Conservation (phyloP, 305 asterid genomes). For the Solanum hybrid region DNA sequence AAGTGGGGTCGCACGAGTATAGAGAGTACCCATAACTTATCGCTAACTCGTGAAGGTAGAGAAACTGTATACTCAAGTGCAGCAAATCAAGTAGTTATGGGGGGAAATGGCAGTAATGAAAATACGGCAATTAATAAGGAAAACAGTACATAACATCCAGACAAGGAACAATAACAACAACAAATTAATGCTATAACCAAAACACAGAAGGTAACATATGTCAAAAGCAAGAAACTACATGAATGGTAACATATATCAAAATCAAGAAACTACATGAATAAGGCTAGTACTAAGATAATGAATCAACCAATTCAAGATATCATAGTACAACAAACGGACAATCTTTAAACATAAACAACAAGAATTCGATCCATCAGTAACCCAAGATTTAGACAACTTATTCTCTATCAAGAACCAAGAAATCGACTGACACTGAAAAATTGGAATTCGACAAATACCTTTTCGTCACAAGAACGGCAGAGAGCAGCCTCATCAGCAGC, state of each 20-base stretch:
- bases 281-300: neutral
- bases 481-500: slow-evolving; percentile 98
- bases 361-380: neutral
- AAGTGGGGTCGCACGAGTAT: neutral
- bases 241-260: neutral
- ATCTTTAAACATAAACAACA: neutral
- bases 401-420: neutral
- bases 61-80: neutral
- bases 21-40: neutral
- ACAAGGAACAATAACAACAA: neutral
- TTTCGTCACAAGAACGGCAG: slow-evolving; percentile 75
- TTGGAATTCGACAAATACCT: slow-evolving; percentile 27
- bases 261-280: neutral
- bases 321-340: neutral
- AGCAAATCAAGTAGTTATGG: neutral
- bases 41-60: neutral
- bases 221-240: neutral
- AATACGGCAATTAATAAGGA: neutral
- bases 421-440: neutral
- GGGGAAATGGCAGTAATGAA: neutral
- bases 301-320: neutral
- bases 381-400: neutral
- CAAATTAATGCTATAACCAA: neutral
- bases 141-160: neutral
- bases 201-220: neutral